Conservation (phyloP, 2,329 filamentous ascomycete species). For the Sclerotinia minor region DNA sequence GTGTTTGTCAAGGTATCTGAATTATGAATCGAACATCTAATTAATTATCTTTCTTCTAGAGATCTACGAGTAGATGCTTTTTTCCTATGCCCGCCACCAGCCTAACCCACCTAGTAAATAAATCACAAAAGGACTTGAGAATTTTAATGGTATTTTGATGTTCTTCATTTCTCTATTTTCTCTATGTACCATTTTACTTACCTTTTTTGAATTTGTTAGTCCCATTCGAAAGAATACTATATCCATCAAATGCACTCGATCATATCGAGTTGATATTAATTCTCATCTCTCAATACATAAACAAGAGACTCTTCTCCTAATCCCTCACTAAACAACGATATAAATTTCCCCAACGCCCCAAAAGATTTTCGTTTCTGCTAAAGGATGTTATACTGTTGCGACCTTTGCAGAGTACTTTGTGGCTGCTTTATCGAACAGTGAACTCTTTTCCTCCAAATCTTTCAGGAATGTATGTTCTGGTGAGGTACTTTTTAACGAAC, state of each 20-base stretch:
- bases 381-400: conserved; percentile 31
- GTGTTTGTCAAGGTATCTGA: neutral
- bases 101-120: too few relatives aligned
- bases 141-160: neutral
- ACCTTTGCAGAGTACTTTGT: conserved; percentile 87
- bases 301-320: conserved; percentile 10
- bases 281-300: neutral
- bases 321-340: conserved; percentile 8
- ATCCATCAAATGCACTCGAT: neutral
- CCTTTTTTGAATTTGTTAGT: neutral
- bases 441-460: conserved; percentile 81
- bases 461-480: conserved; percentile 68
- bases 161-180: neutral
- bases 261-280: neutral
- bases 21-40: too few relatives aligned
- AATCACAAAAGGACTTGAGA: too few relatives aligned
- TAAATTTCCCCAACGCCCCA: conserved; percentile 8
- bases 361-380: neutral
- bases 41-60: too few relatives aligned
- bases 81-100: too few relatives aligned
- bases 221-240: neutral
- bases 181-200: neutral
- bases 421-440: conserved; percentile 82
- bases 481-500: conserved; percentile 57
- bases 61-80: neutral